Evolutionary conservation across 495 filamentous ascomycete species (phyloP), one percentile per base, ranked within the genome.

Genomic region (Aspergillus baeticus): DNA sequence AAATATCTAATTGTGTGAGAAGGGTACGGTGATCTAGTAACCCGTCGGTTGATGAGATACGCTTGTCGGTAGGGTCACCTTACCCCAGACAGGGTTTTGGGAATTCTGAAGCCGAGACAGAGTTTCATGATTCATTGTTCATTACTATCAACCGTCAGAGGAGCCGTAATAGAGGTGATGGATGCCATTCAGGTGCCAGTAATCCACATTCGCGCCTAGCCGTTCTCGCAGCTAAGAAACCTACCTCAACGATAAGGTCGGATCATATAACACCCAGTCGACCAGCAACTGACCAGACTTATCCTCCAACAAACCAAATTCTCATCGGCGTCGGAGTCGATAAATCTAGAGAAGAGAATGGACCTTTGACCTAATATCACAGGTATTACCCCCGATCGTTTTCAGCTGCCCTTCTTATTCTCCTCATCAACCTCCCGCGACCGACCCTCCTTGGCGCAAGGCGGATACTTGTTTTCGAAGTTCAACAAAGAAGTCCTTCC

Each of bases 401-500:
- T 26, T 21, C n/a, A 17, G n/a, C n/a, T n/a, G n/a, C n/a, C n/a
- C n/a, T n/a, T n/a, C 5, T 10, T 18, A 6, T 41, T 10, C 34
- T 55, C 34, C 29, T 14, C 13, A 33, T 77, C 65, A 80, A 49
- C 77, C 76, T 31, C 77, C 77, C 18, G 77, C 66, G 18, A 72
- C 68, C 60, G 63, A 68, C 5, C 63, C 72, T 34, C 69, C 63
- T 45, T 77, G 71, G 42, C 73, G 77, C 36, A 81, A 51, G 10
- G 68, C 45, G 10, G 77, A 69, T 5, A 81, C 61, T 53, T 81
- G 77, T 61, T 81, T 81, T 6, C 77, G 72, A 15, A 82, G 71
- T 55, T 81, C 80, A 49, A 78, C 60, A 54, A 78, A 81, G 62
- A 82, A 81, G 42, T 82, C 79, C 63, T 78, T 81, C 10, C 78